Evolutionary conservation across 2,329 filamentous ascomycete species (phyloP).

Genomic region (Beauveria pseudobassiana): DNA sequence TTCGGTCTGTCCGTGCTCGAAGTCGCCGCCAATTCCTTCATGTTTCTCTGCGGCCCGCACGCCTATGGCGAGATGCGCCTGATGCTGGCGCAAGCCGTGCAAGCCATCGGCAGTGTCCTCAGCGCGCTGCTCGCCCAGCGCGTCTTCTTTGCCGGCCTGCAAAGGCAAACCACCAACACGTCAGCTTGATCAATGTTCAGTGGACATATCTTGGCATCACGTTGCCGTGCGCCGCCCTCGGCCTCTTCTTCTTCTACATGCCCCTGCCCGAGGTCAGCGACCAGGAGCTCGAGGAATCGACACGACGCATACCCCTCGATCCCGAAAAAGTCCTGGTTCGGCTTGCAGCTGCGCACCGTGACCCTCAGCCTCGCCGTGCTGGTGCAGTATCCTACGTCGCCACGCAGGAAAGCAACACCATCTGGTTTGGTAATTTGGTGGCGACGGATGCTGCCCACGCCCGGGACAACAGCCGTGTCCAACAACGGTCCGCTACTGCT

Average conservation of each 20-base stretch:
- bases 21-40: slow-evolving; percentile 71
- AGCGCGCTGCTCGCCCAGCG: slow-evolving; percentile 65
- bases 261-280: slow-evolving; percentile 56
- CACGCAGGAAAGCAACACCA: slow-evolving; percentile 58
- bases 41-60: slow-evolving; percentile 63
- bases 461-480: slow-evolving; percentile 14
- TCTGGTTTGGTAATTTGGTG: slow-evolving; percentile 51
- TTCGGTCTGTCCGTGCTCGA: slow-evolving; percentile 71
- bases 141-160: slow-evolving; percentile 61
- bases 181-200: slow-evolving; percentile 64
- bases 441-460: slow-evolving; percentile 24
- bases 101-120: slow-evolving; percentile 67
- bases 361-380: slow-evolving; percentile 62
- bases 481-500: slow-evolving; percentile 22
- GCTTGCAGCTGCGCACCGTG: slow-evolving; percentile 46
- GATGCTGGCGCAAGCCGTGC: slow-evolving; percentile 67
- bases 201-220: slow-evolving; percentile 83
- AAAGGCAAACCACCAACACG: slow-evolving; percentile 26
- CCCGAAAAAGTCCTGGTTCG: slow-evolving; percentile 34
- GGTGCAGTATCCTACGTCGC: slow-evolving; percentile 75
- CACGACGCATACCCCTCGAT: slow-evolving; percentile 41
- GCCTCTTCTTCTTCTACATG: slow-evolving; percentile 62
- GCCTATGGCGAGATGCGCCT: slow-evolving; percentile 68
- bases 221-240: slow-evolving; percentile 63
- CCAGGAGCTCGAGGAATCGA: slow-evolving; percentile 42